phyloP scores from a whole-genome alignment of 495 filamentous ascomycete genomes.

The Friedmanniomyces simplex region DNA sequence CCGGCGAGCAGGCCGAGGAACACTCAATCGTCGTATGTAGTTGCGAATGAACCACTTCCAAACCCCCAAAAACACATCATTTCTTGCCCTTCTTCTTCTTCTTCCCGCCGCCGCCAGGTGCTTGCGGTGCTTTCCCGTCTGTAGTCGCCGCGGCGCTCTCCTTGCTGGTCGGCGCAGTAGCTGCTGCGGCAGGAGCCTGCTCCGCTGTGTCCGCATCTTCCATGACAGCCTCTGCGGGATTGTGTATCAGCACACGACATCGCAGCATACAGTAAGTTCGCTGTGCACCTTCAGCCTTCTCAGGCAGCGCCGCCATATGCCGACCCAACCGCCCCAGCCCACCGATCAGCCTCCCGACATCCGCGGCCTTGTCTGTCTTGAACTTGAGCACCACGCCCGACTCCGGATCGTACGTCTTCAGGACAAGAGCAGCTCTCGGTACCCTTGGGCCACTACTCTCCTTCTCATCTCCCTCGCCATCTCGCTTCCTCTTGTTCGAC shows the following conservation, averaged over 20 bases:
- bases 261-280: background rate
- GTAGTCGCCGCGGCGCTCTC: background rate
- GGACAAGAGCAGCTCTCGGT: constrained; percentile 53
- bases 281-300: constrained; percentile 30
- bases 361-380: constrained; percentile 46
- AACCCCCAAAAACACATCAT: constrained; percentile 10
- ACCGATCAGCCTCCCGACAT: constrained; percentile 71
- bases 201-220: constrained; percentile 4
- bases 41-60: background rate
- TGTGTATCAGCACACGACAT: background rate
- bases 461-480: constrained; percentile 13
- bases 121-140: constrained; percentile 6
- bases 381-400: constrained; percentile 52
- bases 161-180: background rate
- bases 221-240: constrained; percentile 7
- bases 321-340: constrained; percentile 58
- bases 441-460: constrained; percentile 19
- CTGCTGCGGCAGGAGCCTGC: background rate
- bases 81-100: constrained; percentile 37
- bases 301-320: constrained; percentile 52
- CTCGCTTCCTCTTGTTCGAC: constrained; percentile 18
- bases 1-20: too few relatives aligned
- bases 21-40: too few relatives aligned
- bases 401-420: constrained; percentile 83
- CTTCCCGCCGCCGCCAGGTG: constrained; percentile 23